Conservation (phyloP, 768 basidiomycete species). For the Chiua virens region DNA sequence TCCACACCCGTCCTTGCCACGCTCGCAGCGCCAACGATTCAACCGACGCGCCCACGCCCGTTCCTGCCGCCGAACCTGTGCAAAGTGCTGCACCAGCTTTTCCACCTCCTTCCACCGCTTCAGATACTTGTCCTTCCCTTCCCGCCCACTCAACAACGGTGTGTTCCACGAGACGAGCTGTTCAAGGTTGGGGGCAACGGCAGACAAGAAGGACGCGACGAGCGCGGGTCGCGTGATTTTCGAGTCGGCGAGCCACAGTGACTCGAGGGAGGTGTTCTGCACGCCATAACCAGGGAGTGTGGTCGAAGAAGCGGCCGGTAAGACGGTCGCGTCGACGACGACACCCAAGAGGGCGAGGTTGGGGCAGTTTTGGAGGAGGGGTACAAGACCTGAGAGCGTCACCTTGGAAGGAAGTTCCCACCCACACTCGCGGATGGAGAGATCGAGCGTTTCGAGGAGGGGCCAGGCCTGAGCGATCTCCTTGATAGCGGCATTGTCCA, state of each 20-base stretch:
- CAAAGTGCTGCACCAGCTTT: slow-evolving; percentile 20
- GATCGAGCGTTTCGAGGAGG: slow-evolving; percentile 25
- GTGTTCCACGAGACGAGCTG: slow-evolving; percentile 33
- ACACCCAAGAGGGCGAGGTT: slow-evolving; percentile 26
- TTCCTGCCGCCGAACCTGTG: slow-evolving; percentile 21
- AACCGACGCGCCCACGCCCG: slow-evolving; percentile 14
- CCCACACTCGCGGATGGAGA: slow-evolving; percentile 29
- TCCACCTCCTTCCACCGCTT: slow-evolving; percentile 26
- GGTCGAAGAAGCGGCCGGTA: slow-evolving; percentile 5
- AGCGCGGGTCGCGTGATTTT: slow-evolving; percentile 26
- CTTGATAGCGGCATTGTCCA: slow-evolving; percentile 23
- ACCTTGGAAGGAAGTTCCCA: slow-evolving; percentile 32
- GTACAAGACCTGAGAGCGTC: slow-evolving; percentile 22
- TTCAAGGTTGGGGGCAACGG: slow-evolving; percentile 30
- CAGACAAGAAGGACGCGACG: slow-evolving; percentile 29
- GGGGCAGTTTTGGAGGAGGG: slow-evolving; percentile 24
- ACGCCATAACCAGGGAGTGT: slow-evolving; percentile 19
- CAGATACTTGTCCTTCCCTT: slow-evolving; percentile 25
- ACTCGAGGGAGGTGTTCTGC: slow-evolving; percentile 26
- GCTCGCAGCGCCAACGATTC: background rate
- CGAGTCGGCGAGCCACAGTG: slow-evolving; percentile 29
- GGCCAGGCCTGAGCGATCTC: slow-evolving; percentile 31
- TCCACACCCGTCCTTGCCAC: background rate
- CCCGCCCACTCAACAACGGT: slow-evolving; percentile 24
- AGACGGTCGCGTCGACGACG: slow-evolving; percentile 27